Evolutionary conservation across 192 early-diverging fungal genomes (phyloP), one percentile per base, ranked within the genome.

Genomic region (Coemansia sp.): DNA sequence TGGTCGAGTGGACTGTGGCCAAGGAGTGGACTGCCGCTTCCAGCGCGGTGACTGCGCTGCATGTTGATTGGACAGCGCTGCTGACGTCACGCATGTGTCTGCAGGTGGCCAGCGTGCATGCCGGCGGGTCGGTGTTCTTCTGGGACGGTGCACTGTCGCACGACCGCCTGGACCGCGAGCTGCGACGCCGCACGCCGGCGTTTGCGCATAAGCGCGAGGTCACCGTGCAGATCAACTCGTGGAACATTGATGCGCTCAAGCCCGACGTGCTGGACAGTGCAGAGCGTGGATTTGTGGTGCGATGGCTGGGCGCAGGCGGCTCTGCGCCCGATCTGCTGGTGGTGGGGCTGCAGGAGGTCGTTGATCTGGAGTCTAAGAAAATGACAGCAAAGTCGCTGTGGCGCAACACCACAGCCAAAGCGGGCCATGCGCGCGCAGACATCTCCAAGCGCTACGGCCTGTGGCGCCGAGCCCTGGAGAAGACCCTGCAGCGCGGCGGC

Each of bases 261-360:
- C 94, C 95, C 2, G 84, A 87, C 21, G 86, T 86, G 14, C 74
- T 96, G 67, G 89, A 92, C 12, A 70, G 59, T 45, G 49, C 55
- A 23, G 85, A 57, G 54, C 65, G 62, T 41, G 59, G 58, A n/a
- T 79, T 67, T 25, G 48, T 75, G 56, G 39, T 21, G 23, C 41
- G 59, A 19, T 80, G 85, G 78, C 68, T 79, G 22, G 62, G 59
- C 11, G 65, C 65, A 43, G 52, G 69, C n/a, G 71, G 77, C 29
- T 74, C 79, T 32, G 86, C 87, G 29, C 94, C 96, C 0, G 89
- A 98, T 53, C 58, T 98, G 2, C 86, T 88, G 37, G 89, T 90
- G 0, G 88, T 99, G 66, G 96, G 94, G 22, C 88, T 97, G 62
- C 95, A 99, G 69, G 98, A 99, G 76, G 89, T 99, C 47, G 96